Percentiles rank a stretch among this genome's conserved stretches.
phyloP scores from a whole-genome alignment of 257 asterid genomes.

The Orobanche coerulescens region DNA sequence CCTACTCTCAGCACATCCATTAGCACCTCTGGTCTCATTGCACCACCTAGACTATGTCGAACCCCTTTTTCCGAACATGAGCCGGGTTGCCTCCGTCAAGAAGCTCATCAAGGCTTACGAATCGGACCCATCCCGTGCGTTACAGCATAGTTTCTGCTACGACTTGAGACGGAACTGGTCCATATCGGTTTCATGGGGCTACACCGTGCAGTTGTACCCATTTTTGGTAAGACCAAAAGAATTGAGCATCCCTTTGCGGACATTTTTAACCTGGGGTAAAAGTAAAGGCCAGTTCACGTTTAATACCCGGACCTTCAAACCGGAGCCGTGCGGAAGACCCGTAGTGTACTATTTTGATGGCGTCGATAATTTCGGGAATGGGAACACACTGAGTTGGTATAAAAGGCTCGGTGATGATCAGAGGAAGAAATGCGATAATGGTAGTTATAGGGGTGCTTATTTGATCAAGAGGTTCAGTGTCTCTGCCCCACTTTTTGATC shows the following conservation, averaged over 20 bases:
- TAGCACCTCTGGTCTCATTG: conserved; percentile 63
- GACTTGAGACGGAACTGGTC: conserved; percentile 56
- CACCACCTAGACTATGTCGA: conserved; percentile 71
- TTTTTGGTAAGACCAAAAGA: conserved; percentile 31
- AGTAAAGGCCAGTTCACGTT: conserved; percentile 46
- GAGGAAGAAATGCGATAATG: conserved; percentile 23
- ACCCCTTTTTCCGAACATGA: conserved; percentile 41
- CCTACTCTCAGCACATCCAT: conserved; percentile 68
- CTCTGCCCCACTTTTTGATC: conserved; percentile 37
- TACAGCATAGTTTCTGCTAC: conserved; percentile 65
- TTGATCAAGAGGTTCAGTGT: conserved; percentile 37
- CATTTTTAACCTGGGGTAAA: conserved; percentile 69
- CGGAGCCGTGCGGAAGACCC: conserved; percentile 52
- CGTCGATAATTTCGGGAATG: conserved; percentile 24
- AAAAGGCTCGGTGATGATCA: conserved; percentile 14
- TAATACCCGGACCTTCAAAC: conserved; percentile 36
- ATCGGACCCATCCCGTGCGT: conserved; percentile 45
- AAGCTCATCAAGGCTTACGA: conserved; percentile 38
- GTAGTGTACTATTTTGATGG: conserved; percentile 32
- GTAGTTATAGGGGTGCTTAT: conserved; percentile 29
- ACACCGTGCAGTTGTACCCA: conserved; percentile 56
- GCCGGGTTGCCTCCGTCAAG: conserved; percentile 42
- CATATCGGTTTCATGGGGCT: conserved; percentile 67
- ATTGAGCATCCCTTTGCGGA: conserved; percentile 52
- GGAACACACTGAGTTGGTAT: conserved; percentile 36